phyloP scores from a whole-genome alignment of 2,329 filamentous ascomycete genomes.

The Cytospora piceae region DNA sequence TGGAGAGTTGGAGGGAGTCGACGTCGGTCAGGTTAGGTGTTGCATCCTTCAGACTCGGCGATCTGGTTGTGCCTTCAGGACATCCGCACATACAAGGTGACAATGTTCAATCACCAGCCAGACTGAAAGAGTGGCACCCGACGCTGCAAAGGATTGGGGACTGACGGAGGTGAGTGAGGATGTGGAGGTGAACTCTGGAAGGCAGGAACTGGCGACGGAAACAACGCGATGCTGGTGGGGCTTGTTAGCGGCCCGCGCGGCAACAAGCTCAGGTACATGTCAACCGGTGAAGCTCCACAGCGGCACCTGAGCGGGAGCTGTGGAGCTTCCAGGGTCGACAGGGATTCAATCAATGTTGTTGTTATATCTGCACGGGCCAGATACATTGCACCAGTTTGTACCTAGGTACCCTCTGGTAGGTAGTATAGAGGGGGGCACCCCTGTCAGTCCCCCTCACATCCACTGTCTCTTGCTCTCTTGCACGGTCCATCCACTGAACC shows the following conservation, averaged over 20 bases:
- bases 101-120: neutral
- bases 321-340: neutral
- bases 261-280: neutral
- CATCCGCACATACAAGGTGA: neutral
- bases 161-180: neutral
- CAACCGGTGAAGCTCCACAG: neutral
- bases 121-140: neutral
- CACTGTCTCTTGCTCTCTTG: too few relatives aligned
- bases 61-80: neutral
- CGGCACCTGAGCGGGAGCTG: neutral
- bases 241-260: neutral
- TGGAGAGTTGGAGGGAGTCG: neutral
- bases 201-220: too few relatives aligned
- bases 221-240: too few relatives aligned
- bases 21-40: neutral
- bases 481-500: too few relatives aligned
- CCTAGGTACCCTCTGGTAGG: too few relatives aligned
- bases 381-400: too few relatives aligned
- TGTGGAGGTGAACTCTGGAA: neutral
- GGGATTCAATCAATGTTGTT: neutral
- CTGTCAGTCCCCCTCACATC: too few relatives aligned
- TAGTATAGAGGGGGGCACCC: too few relatives aligned
- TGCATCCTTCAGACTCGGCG: neutral
- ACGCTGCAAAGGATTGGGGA: neutral
- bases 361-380: too few relatives aligned